Evolutionary conservation across 305 asterid genomes (phyloP).

Genomic region (Fraxinus nigra): DNA sequence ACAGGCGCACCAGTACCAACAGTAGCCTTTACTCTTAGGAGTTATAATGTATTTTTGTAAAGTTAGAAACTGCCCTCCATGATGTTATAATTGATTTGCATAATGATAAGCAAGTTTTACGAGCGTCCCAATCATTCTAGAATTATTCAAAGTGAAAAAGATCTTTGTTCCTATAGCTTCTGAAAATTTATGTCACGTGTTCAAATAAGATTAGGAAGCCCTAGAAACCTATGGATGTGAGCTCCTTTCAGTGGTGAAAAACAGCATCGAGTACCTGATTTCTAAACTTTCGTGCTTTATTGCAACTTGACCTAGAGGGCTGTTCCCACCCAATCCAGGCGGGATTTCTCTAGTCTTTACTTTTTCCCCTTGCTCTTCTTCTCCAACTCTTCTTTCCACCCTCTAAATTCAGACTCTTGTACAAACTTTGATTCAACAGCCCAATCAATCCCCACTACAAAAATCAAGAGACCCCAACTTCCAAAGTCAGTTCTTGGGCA

Average conservation of each 20-base stretch:
- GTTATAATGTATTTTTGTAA: background rate
- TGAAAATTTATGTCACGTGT: background rate
- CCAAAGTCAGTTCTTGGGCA: constrained; percentile 4
- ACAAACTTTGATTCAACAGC: background rate
- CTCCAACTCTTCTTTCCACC: background rate
- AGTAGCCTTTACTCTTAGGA: background rate
- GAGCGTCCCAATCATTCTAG: constrained; percentile 8
- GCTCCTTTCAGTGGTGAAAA: background rate
- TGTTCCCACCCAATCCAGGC: background rate
- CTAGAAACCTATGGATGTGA: background rate
- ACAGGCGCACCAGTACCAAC: background rate
- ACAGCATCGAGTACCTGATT: background rate
- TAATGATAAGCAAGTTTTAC: background rate
- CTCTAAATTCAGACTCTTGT: constrained; percentile 1
- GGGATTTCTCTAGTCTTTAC: background rate
- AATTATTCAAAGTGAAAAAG: background rate
- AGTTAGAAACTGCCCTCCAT: background rate
- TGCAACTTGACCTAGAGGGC: constrained; percentile 2
- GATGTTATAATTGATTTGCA: background rate
- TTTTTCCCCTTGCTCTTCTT: background rate
- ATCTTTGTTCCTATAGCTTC: background rate
- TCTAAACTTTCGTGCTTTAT: constrained; percentile 5
- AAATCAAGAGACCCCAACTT: background rate
- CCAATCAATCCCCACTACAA: background rate
- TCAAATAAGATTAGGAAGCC: background rate